Conservation (phyloP, 345 rosid species). For the Excoecaria cochinchinensis region DNA sequence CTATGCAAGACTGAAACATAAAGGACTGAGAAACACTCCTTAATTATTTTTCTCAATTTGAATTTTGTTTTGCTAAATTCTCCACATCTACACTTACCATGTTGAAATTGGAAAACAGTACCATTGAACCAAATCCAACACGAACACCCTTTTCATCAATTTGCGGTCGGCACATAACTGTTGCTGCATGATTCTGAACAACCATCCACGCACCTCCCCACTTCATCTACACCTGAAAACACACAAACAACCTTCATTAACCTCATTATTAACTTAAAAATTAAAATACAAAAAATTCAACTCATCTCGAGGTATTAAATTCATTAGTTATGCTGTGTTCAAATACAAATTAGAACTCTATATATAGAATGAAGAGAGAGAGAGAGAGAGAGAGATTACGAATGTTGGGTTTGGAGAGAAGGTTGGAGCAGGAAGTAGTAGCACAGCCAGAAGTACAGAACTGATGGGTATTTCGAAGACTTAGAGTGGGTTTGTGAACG, state of each 20-base stretch:
- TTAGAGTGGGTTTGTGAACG: too few species aligned
- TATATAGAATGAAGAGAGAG: neutral
- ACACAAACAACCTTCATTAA: neutral
- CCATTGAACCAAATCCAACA: neutral
- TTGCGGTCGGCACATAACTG: neutral
- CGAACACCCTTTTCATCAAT: neutral
- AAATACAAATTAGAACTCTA: too few species aligned
- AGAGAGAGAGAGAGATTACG: too few species aligned
- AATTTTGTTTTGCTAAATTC: too few species aligned
- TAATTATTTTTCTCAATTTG: too few species aligned
- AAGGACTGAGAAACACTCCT: too few species aligned
- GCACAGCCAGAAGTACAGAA: neutral
- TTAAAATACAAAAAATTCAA: too few species aligned
- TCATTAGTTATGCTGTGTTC: neutral
- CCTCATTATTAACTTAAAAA: neutral
- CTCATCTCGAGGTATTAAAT: too few species aligned
- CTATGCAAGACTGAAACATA: too few species aligned
- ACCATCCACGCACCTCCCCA: neutral
- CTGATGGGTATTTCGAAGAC: too few species aligned
- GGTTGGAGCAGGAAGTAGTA: neutral
- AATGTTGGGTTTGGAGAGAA: neutral
- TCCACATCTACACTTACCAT: too few species aligned
- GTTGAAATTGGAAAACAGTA: too few species aligned
- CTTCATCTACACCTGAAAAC: slow-evolving; percentile 1
- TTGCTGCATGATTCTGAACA: neutral